Evolutionary conservation across 2,329 filamentous ascomycete species (phyloP).

Genomic region (Claviceps cyperi): DNA sequence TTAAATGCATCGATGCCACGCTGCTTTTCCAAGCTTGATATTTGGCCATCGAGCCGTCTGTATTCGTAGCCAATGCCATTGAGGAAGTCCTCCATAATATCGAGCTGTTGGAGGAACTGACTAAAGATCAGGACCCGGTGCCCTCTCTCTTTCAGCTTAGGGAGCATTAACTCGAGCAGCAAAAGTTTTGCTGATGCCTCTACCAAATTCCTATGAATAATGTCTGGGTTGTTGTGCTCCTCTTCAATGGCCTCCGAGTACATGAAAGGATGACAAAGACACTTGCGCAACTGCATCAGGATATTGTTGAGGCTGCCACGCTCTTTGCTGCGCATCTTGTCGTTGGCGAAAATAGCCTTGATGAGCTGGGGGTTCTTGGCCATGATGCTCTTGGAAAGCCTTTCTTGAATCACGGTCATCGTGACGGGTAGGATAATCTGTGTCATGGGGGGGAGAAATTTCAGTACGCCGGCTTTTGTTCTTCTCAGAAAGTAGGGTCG

Average conservation of each 20-base stretch:
- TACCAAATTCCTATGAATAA: constrained; percentile 66
- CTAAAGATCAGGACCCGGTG: constrained; percentile 92
- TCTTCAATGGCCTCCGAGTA: constrained; percentile 89
- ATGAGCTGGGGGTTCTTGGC: constrained; percentile 83
- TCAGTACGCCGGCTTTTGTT: constrained; percentile 81
- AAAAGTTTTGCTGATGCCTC: constrained; percentile 86
- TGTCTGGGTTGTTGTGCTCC: constrained; percentile 42
- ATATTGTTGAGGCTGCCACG: constrained; percentile 83
- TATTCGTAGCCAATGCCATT: constrained; percentile 57
- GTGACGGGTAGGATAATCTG: constrained; percentile 94
- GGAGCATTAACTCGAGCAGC: constrained; percentile 70
- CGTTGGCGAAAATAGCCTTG: constrained; percentile 64
- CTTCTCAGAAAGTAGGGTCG: constrained; percentile 56
- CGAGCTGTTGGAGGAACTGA: constrained; percentile 79
- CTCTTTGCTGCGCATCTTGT: constrained; percentile 53
- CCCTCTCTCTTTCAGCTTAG: constrained; percentile 70
- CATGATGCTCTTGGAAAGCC: constrained; percentile 85
- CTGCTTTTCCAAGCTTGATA: constrained; percentile 76
- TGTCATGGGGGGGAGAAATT: constrained; percentile 81
- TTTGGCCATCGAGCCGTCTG: constrained; percentile 72
- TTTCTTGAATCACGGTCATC: constrained; percentile 88
- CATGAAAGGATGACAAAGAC: constrained; percentile 88
- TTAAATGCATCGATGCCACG: constrained; percentile 92
- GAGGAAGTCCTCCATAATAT: constrained; percentile 86
- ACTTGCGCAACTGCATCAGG: constrained; percentile 86